Conservation (phyloP, 2,329 filamentous ascomycete species). For the Leptoxyphium fumago region DNA sequence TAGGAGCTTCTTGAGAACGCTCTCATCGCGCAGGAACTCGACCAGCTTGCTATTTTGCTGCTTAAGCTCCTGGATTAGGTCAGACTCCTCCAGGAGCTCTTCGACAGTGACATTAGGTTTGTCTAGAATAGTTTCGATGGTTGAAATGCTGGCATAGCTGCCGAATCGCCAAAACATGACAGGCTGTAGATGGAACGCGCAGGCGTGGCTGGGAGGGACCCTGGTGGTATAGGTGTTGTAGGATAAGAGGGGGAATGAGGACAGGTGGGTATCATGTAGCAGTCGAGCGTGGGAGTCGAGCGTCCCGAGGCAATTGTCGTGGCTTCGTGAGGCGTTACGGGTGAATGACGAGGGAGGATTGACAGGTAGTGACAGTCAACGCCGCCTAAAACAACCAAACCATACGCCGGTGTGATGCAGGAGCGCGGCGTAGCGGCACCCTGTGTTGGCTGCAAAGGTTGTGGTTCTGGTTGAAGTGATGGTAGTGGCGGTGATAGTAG, state of each 20-base stretch:
- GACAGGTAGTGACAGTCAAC: not conserved
- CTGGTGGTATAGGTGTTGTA: not conserved
- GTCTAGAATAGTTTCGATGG: constrained; percentile 92
- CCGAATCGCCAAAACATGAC: constrained; percentile 99
- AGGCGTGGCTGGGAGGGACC: too few species aligned
- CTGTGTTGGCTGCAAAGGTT: too few species aligned
- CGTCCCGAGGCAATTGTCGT: too few species aligned
- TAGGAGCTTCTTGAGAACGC: constrained; percentile 69
- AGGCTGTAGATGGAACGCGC: not conserved
- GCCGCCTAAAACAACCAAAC: not conserved
- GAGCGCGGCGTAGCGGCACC: too few species aligned
- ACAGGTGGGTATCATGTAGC: not conserved
- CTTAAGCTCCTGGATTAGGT: constrained; percentile 94
- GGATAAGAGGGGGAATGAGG: not conserved
- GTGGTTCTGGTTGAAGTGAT: too few species aligned
- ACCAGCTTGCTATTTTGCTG: constrained; percentile 96
- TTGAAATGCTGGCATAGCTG: constrained; percentile 93
- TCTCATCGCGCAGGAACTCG: constrained; percentile 82
- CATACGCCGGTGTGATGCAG: too few species aligned
- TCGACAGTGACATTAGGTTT: constrained; percentile 89
- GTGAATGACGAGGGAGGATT: not conserved
- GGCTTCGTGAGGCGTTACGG: too few species aligned
- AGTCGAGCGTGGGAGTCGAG: not conserved
- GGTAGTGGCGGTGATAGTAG: too few species aligned
- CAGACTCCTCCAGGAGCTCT: constrained; percentile 88